phyloP scores from a whole-genome alignment of 139 green algal genomes.

The Trebouxia sp. region DNA sequence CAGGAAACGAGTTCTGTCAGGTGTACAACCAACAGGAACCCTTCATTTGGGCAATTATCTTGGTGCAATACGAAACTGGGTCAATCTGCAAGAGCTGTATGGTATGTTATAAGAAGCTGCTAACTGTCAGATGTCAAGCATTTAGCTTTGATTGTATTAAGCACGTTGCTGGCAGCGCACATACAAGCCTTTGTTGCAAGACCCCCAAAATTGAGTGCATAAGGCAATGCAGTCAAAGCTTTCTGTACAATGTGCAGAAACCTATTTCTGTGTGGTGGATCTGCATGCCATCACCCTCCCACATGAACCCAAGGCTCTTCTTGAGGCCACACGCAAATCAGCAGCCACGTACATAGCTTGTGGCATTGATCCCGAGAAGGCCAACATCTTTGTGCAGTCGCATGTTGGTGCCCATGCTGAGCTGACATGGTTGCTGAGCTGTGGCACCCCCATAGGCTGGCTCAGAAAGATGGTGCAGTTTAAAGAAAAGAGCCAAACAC shows the following conservation, averaged over 20 bases:
- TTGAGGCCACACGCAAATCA: conserved; percentile 66
- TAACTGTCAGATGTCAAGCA: neutral
- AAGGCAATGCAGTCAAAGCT: no score
- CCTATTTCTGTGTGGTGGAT: conserved; percentile 96
- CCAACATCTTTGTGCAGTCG: conserved; percentile 88
- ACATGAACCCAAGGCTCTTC: conserved; percentile 87
- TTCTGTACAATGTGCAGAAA: conserved; percentile 62
- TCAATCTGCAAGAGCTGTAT: conserved; percentile 90
- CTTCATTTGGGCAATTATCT: conserved; percentile 98
- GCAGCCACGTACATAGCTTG: conserved; percentile 93
- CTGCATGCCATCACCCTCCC: conserved; percentile 93
- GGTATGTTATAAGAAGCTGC: conserved; percentile 31
- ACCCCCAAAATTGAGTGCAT: neutral
- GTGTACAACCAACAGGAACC: conserved; percentile 95
- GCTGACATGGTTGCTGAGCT: conserved; percentile 94
- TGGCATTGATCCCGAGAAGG: conserved; percentile 83
- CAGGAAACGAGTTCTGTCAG: conserved; percentile 87
- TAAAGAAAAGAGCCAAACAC: conserved; percentile 94
- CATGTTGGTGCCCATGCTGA: conserved; percentile 94
- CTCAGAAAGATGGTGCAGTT: conserved; percentile 98
- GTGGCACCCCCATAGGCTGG: conserved; percentile 92
- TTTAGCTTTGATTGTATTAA: neutral
- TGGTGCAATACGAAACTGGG: conserved; percentile 96
- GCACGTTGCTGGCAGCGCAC: neutral
- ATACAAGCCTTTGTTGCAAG: neutral